These are phyloP conservation scores for Puccinia sorghi DNA, from an alignment of 1,284 basidiomycete species.

Conservation along the genomic window DNA sequence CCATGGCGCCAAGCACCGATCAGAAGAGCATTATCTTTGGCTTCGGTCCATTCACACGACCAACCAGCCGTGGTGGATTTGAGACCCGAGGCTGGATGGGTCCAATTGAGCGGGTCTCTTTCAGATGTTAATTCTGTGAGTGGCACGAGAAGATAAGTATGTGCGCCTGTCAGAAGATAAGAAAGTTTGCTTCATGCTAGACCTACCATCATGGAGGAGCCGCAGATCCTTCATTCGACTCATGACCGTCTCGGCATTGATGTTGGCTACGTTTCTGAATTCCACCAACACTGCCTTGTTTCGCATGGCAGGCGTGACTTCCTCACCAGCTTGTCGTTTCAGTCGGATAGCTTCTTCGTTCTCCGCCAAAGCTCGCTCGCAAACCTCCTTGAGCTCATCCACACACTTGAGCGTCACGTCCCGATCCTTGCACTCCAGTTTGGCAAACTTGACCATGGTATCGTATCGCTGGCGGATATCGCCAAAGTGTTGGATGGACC, in stretches of 20 bases:
- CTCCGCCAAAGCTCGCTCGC: conserved; percentile 77
- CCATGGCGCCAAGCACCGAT: conserved; percentile 92
- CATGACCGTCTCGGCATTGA: conserved; percentile 96
- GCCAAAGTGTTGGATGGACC: conserved; percentile 95
- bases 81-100: conserved; percentile 37
- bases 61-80: conserved; percentile 63
- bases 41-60: conserved; percentile 90
- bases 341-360: conserved; percentile 77
- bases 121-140: conserved; percentile 40
- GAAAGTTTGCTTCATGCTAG: background rate
- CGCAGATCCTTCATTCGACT: conserved; percentile 85
- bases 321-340: conserved; percentile 76
- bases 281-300: conserved; percentile 93
- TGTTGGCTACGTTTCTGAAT: conserved; percentile 83
- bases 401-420: conserved; percentile 85
- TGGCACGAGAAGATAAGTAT: background rate
- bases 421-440: conserved; percentile 90
- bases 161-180: background rate
- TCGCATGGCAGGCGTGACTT: conserved; percentile 66
- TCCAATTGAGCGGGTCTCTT: conserved; percentile 48
- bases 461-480: conserved; percentile 94
- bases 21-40: conserved; percentile 89
- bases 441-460: conserved; percentile 87
- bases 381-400: conserved; percentile 88
- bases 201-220: conserved; percentile 70